Evolutionary conservation across 768 basidiomycete genomes (phyloP), one percentile per base, ranked within the genome.

Genomic region (Cyclocybe aegerita): DNA sequence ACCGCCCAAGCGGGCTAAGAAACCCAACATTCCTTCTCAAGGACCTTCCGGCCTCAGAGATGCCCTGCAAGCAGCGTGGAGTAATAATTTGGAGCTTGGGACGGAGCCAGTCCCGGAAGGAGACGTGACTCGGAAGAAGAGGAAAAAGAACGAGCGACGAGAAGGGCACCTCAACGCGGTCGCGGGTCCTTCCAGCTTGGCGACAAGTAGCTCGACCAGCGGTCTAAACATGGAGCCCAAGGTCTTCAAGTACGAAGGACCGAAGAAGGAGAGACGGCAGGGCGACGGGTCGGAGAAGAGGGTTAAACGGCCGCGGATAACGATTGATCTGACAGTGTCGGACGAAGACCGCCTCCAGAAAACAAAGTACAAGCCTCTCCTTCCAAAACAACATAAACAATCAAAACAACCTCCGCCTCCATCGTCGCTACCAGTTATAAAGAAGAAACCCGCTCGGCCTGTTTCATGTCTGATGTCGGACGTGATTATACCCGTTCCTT

Each of bases 11-110:
- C 45, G 41, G 30, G 33, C 35, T 3, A 39, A 42, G 34, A 48
- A 38, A 9, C 33, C 34, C 10, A 15, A 9, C 30, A n/a, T 46
- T 35, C 44, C 43, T 9, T 38, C 49, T 2, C 34, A 35, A 9
- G 17, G 23, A 11, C 41, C 38, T 37, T 7, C 14, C 3, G 51
- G 8, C 31, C 46, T 57, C 30, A 37, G 33, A 6, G 46, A 51
- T 10, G 60, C 60, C 1, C 29, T 59, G 6, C 55, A 59, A 33
- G 51, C 56, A 9, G 50, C 56, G 4, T 50, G 50, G 4, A 36
- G 44, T 10, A 45, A 61, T 37, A 61, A 59, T 39, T 50, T 55
- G n/a, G 34, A 34, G 5, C n/a, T 51, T 1, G 60, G 56, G 9
- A 46, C 40, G 4, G 15, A 53, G 23, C 38, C n/a, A 41, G 32